phyloP scores from a whole-genome alignment of 1,284 basidiomycete species.

The Melampsora larici-populina region DNA sequence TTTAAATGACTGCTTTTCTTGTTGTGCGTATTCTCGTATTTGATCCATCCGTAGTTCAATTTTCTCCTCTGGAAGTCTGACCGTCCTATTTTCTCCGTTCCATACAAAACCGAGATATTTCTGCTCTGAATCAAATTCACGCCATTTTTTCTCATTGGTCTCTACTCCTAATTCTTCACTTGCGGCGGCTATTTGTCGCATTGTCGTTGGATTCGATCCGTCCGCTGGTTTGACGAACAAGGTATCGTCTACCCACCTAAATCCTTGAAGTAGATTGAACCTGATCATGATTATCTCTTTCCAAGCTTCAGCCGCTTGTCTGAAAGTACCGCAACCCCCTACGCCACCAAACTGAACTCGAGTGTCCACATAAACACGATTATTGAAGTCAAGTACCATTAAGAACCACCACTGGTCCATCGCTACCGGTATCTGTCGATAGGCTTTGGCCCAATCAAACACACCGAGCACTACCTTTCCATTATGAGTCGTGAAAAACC shows the following conservation, averaged over 20 bases:
- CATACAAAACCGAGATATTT: too few relatives aligned
- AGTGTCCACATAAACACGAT: not conserved
- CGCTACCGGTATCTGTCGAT: not conserved
- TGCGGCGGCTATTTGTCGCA: not conserved
- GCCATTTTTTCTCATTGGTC: not conserved
- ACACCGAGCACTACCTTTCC: not conserved
- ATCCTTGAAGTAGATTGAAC: not conserved
- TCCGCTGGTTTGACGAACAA: not conserved
- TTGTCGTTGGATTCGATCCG: too few relatives aligned
- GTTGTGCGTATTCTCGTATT: not conserved
- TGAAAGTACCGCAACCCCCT: not conserved
- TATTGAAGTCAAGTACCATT: not conserved
- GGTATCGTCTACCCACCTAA: slow-evolving; percentile 17
- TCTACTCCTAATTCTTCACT: not conserved
- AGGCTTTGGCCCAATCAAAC: too few relatives aligned
- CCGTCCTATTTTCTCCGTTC: too few relatives aligned
- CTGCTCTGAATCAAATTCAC: not conserved
- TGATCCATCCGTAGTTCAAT: not conserved
- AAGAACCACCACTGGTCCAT: not conserved
- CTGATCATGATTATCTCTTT: not conserved
- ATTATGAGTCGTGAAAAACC: not conserved
- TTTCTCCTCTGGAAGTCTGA: not conserved
- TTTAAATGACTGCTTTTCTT: not conserved
- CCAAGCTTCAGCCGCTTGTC: not conserved
- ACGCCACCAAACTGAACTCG: slow-evolving; percentile 1